Evolutionary conservation across 2,329 filamentous ascomycete genomes (phyloP).

Genomic region (Trichophyton benhamiae): DNA sequence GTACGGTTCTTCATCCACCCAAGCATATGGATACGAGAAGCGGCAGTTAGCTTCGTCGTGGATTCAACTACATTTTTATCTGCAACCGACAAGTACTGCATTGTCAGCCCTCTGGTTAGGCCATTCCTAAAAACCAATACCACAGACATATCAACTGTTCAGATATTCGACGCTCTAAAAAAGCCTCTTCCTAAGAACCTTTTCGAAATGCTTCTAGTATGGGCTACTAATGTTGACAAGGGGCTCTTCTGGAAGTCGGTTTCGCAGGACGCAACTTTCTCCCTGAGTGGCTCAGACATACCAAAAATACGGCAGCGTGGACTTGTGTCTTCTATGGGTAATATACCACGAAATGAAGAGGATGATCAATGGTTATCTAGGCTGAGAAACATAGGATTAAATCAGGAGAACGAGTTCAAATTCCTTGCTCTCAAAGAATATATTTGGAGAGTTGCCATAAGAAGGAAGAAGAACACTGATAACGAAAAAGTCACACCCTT

Average conservation of each 20-base stretch:
- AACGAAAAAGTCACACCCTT: constrained; percentile 33
- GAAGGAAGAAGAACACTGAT: constrained; percentile 44
- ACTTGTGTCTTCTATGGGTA: constrained; percentile 39
- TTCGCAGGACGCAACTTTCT: constrained; percentile 57
- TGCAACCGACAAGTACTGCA: constrained; percentile 68
- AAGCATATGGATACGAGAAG: constrained; percentile 88
- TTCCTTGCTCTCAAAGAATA: constrained; percentile 77
- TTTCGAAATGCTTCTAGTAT: constrained; percentile 72
- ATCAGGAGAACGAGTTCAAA: constrained; percentile 76
- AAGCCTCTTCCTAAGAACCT: constrained; percentile 66
- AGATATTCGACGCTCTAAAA: constrained; percentile 70
- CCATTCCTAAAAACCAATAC: constrained; percentile 69
- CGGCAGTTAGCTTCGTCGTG: constrained; percentile 70
- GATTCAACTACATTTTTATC: constrained; percentile 64
- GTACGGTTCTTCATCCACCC: constrained; percentile 84
- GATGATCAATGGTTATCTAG: constrained; percentile 88
- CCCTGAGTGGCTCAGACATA: constrained; percentile 48
- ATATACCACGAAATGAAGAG: constrained; percentile 68
- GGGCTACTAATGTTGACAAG: constrained; percentile 70
- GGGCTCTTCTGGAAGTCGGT: constrained; percentile 79
- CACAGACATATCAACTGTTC: constrained; percentile 57
- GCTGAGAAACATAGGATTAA: constrained; percentile 71
- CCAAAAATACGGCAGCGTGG: constrained; percentile 43
- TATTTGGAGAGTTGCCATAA: constrained; percentile 71
- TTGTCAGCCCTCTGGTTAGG: constrained; percentile 65